Evolutionary conservation across 2,329 filamentous ascomycete genomes (phyloP).

Genomic region (Aspergillus versicolor): DNA sequence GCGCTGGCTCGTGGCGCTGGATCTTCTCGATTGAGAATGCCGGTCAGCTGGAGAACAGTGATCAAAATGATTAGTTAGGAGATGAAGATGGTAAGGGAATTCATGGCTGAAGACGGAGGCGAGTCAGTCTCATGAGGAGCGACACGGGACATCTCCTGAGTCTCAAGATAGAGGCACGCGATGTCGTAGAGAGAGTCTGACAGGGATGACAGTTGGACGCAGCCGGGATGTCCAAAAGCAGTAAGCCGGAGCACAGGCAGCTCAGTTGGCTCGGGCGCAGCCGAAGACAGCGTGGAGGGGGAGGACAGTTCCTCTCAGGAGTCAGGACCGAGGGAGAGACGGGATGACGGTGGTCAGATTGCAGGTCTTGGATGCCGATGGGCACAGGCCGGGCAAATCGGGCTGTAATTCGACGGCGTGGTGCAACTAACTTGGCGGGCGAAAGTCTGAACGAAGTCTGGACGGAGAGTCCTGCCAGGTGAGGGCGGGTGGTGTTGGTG

Average conservation of each 20-base stretch:
- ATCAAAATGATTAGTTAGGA: too few species aligned
- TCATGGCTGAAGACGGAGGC: too few species aligned
- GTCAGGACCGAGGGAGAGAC: background rate
- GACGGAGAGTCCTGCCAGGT: too few species aligned
- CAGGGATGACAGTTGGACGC: background rate
- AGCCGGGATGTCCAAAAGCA: conserved; percentile 4
- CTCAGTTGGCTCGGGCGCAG: conserved; percentile 2
- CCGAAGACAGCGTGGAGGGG: background rate
- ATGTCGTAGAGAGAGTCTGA: background rate
- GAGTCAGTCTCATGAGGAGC: too few species aligned
- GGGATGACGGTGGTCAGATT: background rate
- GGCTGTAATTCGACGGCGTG: background rate
- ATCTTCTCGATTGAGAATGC: too few species aligned
- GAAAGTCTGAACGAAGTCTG: background rate
- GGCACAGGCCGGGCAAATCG: background rate
- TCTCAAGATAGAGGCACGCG: background rate
- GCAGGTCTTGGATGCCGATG: background rate
- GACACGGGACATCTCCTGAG: too few species aligned
- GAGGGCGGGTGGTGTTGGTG: too few species aligned
- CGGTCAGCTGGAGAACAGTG: background rate
- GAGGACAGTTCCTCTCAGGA: too few species aligned
- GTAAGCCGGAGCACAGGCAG: background rate
- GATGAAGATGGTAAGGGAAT: too few species aligned
- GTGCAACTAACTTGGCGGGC: background rate
- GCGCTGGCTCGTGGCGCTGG: background rate